Conservation (phyloP, 352 stramenopile species). For the Phytopythium vexans region DNA sequence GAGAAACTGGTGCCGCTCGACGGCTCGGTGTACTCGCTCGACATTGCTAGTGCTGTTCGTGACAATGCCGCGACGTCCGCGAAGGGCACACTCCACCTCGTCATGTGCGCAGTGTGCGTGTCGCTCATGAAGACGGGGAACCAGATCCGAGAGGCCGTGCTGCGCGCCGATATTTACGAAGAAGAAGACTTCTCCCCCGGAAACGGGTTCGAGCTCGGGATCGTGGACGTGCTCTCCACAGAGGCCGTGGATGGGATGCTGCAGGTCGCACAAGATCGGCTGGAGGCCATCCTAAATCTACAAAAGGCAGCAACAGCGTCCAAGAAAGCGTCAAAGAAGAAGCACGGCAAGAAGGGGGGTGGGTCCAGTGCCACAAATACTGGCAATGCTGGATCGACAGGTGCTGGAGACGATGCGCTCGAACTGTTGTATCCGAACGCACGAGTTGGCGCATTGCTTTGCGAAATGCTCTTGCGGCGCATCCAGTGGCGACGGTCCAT, state of each 20-base stretch:
- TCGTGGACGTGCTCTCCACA: slow-evolving; percentile 34
- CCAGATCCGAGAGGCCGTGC: slow-evolving; percentile 74
- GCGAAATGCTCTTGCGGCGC: slow-evolving; percentile 59
- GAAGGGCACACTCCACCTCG: slow-evolving; percentile 59
- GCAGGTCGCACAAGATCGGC: slow-evolving; percentile 35
- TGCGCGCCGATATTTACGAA: slow-evolving; percentile 95
- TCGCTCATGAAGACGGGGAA: slow-evolving; percentile 75
- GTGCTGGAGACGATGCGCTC: slow-evolving; percentile 9
- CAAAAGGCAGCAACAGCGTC: slow-evolving; percentile 34
- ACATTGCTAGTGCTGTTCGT: slow-evolving; percentile 26
- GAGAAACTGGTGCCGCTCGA: slow-evolving; percentile 30
- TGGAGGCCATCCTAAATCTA: slow-evolving; percentile 37
- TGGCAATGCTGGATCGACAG: not conserved
- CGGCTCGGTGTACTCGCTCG: slow-evolving; percentile 14
- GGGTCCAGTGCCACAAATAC: slow-evolving; percentile 3
- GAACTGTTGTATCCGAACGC: slow-evolving; percentile 48
- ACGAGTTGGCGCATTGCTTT: slow-evolving; percentile 47
- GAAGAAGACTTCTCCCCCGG: slow-evolving; percentile 93
- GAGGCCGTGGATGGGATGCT: slow-evolving; percentile 41
- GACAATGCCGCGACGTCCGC: slow-evolving; percentile 26
- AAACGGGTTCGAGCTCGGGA: slow-evolving; percentile 56
- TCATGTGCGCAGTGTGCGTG: slow-evolving; percentile 67
- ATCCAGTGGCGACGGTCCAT: slow-evolving; percentile 50
- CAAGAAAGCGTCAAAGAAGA: slow-evolving; percentile 70
- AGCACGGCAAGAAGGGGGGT: slow-evolving; percentile 38